These are phyloP conservation scores for Chalara sp. DNA, from an alignment of 2,329 filamentous ascomycete genomes.

Conservation along the genomic window DNA sequence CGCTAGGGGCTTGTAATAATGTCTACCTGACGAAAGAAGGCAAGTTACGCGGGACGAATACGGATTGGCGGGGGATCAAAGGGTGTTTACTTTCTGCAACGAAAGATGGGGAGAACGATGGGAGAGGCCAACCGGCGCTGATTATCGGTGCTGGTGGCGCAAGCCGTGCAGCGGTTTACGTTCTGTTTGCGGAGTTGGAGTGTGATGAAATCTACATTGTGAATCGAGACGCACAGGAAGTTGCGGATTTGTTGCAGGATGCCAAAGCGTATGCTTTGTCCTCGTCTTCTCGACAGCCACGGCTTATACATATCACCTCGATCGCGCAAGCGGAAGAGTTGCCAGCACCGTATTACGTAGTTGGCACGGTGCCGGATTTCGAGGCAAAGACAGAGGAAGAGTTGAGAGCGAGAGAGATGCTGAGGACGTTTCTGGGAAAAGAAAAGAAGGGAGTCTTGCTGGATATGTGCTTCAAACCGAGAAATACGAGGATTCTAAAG, in stretches of 20 bases:
- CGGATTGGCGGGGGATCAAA: conserved; percentile 68
- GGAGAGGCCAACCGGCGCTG: conserved; percentile 50
- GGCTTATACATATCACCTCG: conserved; percentile 10
- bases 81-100: conserved; percentile 47
- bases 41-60: conserved; percentile 66
- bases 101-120: conserved; percentile 32
- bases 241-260: conserved; percentile 61
- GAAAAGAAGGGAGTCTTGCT: conserved; percentile 59
- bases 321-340: conserved; percentile 40
- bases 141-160: conserved; percentile 63
- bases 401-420: conserved; percentile 40
- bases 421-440: conserved; percentile 30
- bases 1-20: conserved; percentile 73
- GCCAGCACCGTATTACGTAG: conserved; percentile 57
- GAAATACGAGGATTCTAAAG: conserved; percentile 56
- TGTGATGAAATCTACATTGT: conserved; percentile 66
- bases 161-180: conserved; percentile 68
- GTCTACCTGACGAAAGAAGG: conserved; percentile 50
- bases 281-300: neutral
- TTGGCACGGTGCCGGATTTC: conserved; percentile 70
- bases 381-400: conserved; percentile 59
- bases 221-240: conserved; percentile 62
- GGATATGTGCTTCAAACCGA: conserved; percentile 81
- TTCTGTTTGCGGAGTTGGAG: conserved; percentile 61
- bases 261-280: conserved; percentile 25